Evolutionary conservation across 2,329 filamentous ascomycete genomes (phyloP).

Genomic region (Pyrenophora teres): DNA sequence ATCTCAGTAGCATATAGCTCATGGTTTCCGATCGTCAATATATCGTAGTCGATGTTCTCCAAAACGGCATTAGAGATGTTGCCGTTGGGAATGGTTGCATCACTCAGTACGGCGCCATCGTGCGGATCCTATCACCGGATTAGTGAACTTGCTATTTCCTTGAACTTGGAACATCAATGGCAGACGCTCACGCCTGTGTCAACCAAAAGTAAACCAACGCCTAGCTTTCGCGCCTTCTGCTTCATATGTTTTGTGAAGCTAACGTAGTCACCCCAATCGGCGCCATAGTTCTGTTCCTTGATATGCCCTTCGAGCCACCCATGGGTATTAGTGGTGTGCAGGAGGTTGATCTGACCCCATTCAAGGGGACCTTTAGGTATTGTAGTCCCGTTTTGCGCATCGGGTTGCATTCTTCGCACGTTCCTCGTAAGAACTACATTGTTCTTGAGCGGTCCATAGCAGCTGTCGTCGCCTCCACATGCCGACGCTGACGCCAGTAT

Average conservation of each 20-base stretch:
- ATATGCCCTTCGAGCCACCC: conserved; percentile 66
- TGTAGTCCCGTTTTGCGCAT: conserved; percentile 48
- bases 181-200: conserved; percentile 58
- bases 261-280: conserved; percentile 69
- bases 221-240: conserved; percentile 59
- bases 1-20: conserved; percentile 68
- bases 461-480: conserved; percentile 42
- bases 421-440: conserved; percentile 50
- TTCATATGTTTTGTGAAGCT: conserved; percentile 65
- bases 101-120: conserved; percentile 66
- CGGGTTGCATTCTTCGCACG: conserved; percentile 53
- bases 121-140: conserved; percentile 59
- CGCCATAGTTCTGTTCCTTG: conserved; percentile 67
- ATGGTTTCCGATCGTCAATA: conserved; percentile 65
- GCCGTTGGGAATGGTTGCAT: conserved; percentile 64
- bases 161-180: background rate
- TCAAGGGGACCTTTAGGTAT: conserved; percentile 52
- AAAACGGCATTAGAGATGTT: conserved; percentile 59
- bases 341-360: conserved; percentile 70
- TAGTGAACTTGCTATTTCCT: background rate
- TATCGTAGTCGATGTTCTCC: conserved; percentile 58
- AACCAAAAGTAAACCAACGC: conserved; percentile 64
- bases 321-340: conserved; percentile 67
- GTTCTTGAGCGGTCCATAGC: conserved; percentile 47
- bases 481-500: conserved; percentile 18